Conservation (phyloP, 148 eudicot species). For the Silene conica region DNA sequence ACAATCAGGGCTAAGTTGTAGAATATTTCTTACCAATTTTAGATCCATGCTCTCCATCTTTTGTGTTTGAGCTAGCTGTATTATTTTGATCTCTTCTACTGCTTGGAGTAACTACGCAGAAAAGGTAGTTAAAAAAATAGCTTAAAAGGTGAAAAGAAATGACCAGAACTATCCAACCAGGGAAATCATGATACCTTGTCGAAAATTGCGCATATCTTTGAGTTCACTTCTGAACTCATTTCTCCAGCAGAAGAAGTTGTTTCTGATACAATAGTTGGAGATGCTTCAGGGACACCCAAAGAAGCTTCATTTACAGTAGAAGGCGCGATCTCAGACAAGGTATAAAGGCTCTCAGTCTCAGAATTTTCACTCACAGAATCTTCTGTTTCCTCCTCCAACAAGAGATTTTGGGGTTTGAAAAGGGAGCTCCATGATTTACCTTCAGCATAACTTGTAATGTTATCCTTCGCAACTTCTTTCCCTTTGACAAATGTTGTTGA, state of each 20-base stretch:
- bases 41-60: slow-evolving; percentile 43
- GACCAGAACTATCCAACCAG: background rate
- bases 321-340: slow-evolving; percentile 6
- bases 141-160: slow-evolving; percentile 3
- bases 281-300: background rate
- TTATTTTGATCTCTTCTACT: slow-evolving; percentile 42
- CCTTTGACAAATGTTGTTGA: background rate
- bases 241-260: slow-evolving; percentile 11
- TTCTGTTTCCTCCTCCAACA: slow-evolving; percentile 17
- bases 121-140: slow-evolving; percentile 8
- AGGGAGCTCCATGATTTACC: slow-evolving; percentile 53
- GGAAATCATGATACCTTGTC: slow-evolving; percentile 28
- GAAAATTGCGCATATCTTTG: slow-evolving; percentile 32
- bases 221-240: slow-evolving; percentile 21
- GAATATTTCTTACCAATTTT: slow-evolving; percentile 44
- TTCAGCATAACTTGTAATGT: slow-evolving; percentile 13
- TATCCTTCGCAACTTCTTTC: slow-evolving; percentile 13
- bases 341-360: background rate
- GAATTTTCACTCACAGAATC: slow-evolving; percentile 5
- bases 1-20: background rate
- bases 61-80: slow-evolving; percentile 35
- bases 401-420: slow-evolving; percentile 31
- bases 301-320: slow-evolving; percentile 6
- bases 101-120: slow-evolving; percentile 44
- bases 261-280: slow-evolving; percentile 8